phyloP scores from a whole-genome alignment of 768 basidiomycete genomes.

The Chiua virens region DNA sequence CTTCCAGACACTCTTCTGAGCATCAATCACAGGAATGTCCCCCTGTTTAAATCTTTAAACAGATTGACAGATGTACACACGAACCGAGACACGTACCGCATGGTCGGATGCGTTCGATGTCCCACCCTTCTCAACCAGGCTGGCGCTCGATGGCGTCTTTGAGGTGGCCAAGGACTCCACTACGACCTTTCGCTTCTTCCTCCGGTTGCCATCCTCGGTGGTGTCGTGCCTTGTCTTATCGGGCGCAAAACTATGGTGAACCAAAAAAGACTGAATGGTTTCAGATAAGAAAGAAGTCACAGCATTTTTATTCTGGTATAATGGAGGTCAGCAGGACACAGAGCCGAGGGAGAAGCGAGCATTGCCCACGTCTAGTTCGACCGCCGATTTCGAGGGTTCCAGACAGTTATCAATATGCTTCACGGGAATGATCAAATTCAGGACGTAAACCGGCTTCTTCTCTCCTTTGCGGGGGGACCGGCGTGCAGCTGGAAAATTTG shows the following conservation, averaged over 20 bases:
- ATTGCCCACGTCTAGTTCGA: conserved; percentile 64
- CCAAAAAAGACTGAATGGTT: conserved; percentile 61
- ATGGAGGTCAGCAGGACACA: conserved; percentile 9
- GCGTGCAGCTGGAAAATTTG: conserved; percentile 45
- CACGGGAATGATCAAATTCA: conserved; percentile 70
- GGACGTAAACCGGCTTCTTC: conserved; percentile 78
- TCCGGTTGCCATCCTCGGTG: conserved; percentile 34
- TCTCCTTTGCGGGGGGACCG: conserved; percentile 79
- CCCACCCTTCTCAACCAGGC: conserved; percentile 9
- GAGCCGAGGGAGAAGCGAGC: conserved; percentile 6
- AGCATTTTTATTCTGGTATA: conserved; percentile 53
- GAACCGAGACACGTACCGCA: conserved; percentile 20
- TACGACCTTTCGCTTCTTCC: conserved; percentile 51
- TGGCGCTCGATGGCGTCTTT: conserved; percentile 1
- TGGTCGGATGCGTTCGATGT: conserved; percentile 8
- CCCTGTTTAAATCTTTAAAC: conserved; percentile 15
- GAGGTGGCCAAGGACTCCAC: conserved; percentile 14
- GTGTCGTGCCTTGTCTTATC: conserved; percentile 11
- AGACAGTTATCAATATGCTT: conserved; percentile 72
- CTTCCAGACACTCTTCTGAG: conserved; percentile 43
- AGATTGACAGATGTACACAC: not conserved
- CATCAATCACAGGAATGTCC: conserved; percentile 32
- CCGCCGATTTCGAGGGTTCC: conserved; percentile 70
- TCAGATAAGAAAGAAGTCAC: conserved; percentile 58
- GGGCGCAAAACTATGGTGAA: conserved; percentile 57